These are phyloP conservation scores for Euphrasia confusa DNA, from an alignment of 257 asterid genomes.

Conservation along the genomic window DNA sequence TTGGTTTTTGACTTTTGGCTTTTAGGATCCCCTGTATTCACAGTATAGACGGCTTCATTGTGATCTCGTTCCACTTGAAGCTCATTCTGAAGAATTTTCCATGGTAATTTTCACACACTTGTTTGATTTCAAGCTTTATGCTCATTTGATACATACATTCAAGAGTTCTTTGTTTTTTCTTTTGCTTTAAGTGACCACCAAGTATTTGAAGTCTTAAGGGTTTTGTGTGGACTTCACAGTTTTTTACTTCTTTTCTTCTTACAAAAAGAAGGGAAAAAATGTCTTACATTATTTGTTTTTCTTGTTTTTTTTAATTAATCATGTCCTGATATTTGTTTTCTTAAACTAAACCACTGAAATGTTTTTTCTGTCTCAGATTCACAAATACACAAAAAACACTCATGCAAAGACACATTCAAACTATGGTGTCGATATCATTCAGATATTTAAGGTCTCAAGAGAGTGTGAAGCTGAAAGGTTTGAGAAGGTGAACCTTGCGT, in stretches of 20 bases:
- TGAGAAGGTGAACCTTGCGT: slow-evolving; percentile 44
- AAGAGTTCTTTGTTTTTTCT: slow-evolving; percentile 4
- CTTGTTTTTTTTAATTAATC: not conserved
- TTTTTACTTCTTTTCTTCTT: not conserved
- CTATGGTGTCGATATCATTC: slow-evolving; percentile 62
- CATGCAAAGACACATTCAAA: slow-evolving; percentile 83
- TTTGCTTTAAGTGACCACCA: not conserved
- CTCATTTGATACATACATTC: not conserved
- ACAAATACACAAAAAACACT: slow-evolving; percentile 73
- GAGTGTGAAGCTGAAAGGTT: slow-evolving; percentile 72
- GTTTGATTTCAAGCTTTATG: slow-evolving; percentile 9
- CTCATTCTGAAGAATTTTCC: slow-evolving; percentile 47
- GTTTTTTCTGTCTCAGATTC: slow-evolving; percentile 46
- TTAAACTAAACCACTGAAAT: slow-evolving; percentile 14
- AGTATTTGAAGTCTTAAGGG: slow-evolving; percentile 2
- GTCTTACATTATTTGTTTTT: not conserved
- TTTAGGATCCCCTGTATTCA: slow-evolving; percentile 74
- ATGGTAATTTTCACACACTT: slow-evolving; percentile 41
- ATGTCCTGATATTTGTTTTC: not conserved
- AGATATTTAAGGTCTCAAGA: slow-evolving; percentile 74
- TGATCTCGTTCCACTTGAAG: slow-evolving; percentile 64
- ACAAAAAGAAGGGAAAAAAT: not conserved
- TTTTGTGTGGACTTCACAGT: not conserved
- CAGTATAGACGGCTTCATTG: slow-evolving; percentile 77
- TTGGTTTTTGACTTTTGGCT: slow-evolving; percentile 23